These are phyloP conservation scores for Cladosporium sp. DNA, from an alignment of 2,329 filamentous ascomycete genomes.

Conservation along the genomic window DNA sequence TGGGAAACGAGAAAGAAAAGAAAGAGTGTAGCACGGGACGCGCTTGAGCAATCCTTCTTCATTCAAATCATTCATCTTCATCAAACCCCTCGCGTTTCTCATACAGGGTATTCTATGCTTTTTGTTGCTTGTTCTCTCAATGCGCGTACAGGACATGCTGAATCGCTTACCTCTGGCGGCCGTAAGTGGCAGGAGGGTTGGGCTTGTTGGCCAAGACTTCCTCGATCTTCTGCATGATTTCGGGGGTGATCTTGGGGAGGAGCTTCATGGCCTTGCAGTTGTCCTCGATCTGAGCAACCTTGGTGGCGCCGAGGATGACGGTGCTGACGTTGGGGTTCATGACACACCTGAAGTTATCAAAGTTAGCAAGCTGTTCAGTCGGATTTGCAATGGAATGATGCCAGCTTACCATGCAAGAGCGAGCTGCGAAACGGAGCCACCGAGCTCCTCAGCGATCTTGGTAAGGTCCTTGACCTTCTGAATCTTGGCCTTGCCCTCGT, in stretches of 20 bases:
- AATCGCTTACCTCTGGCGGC: slow-evolving; percentile 31
- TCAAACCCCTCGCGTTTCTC: no score
- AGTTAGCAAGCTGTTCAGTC: background rate
- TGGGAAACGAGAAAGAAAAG: background rate
- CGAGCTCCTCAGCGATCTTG: slow-evolving; percentile 47
- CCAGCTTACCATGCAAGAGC: slow-evolving; percentile 51
- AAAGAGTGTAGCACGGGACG: no score
- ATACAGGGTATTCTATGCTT: background rate
- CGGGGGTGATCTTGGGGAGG: slow-evolving; percentile 34
- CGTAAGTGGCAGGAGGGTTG: slow-evolving; percentile 26
- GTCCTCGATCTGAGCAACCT: slow-evolving; percentile 45
- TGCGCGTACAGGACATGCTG: no score
- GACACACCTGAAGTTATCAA: slow-evolving; percentile 26
- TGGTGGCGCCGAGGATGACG: slow-evolving; percentile 53
- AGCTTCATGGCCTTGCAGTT: slow-evolving; percentile 46
- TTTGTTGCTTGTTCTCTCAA: no score
- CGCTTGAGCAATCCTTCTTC: no score
- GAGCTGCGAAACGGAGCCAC: slow-evolving; percentile 47
- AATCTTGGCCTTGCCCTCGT: slow-evolving; percentile 50
- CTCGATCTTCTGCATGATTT: slow-evolving; percentile 43
- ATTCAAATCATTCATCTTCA: no score
- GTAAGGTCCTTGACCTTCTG: slow-evolving; percentile 55
- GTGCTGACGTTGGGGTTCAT: slow-evolving; percentile 57
- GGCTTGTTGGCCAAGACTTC: slow-evolving; percentile 40
- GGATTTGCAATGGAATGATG: slow-evolving; percentile 22